A percentile compares a stretch with the other conserved stretches of the same genome.
phyloP scores from a whole-genome alignment of 257 asterid species.

The Nicotiana otophora region DNA sequence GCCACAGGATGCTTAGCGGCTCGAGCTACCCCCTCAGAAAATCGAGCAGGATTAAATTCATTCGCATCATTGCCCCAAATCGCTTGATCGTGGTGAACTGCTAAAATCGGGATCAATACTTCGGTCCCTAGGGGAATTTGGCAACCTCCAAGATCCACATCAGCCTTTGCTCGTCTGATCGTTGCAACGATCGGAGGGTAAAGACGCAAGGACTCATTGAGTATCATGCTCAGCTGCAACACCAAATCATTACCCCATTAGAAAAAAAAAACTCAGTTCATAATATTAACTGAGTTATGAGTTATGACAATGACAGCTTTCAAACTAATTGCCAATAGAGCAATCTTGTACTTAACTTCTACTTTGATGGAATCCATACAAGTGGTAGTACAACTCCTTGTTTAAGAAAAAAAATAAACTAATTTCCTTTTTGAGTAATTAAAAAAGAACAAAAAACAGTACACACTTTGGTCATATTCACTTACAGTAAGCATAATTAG shows the following conservation, averaged over 20 bases:
- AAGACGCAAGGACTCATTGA: slow-evolving; percentile 34
- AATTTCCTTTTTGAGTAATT: not conserved
- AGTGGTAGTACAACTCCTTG: not conserved
- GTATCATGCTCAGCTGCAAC: slow-evolving; percentile 38
- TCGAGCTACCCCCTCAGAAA: slow-evolving; percentile 29
- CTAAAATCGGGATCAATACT: slow-evolving; percentile 39
- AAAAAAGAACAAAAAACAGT: not conserved
- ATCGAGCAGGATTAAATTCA: slow-evolving; percentile 39
- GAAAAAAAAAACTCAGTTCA: not conserved
- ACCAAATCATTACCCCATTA: not conserved
- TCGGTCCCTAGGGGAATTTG: slow-evolving; percentile 38
- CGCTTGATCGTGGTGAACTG: slow-evolving; percentile 42
- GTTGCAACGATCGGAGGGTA: slow-evolving; percentile 47
- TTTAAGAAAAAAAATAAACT: not conserved
- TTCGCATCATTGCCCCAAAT: slow-evolving; percentile 39
- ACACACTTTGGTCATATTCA: not conserved
- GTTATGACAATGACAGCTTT: not conserved
- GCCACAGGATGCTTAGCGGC: slow-evolving; percentile 38
- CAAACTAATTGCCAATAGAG: not conserved
- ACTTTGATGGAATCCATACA: not conserved
- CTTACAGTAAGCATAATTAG: not conserved
- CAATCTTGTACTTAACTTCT: not conserved
- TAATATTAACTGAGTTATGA: not conserved
- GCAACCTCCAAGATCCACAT: slow-evolving; percentile 42
- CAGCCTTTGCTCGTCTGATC: slow-evolving; percentile 35